phyloP scores from a whole-genome alignment of 768 basidiomycete genomes.

The Rhizopogon rudus region DNA sequence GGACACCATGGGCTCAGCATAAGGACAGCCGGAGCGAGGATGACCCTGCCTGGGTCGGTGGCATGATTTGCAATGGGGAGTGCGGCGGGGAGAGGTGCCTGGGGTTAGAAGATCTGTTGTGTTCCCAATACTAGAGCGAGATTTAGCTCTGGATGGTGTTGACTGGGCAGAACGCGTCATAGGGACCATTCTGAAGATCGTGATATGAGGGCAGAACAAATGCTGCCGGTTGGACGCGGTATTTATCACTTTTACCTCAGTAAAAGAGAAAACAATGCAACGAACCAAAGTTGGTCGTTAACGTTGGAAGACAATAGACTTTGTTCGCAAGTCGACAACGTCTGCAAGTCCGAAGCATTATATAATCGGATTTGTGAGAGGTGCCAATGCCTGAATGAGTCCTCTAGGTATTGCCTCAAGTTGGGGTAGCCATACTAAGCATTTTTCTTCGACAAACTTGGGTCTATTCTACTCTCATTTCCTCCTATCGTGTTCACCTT shows the following conservation, averaged over 20 bases:
- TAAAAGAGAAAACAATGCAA: background rate
- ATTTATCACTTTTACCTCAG: background rate
- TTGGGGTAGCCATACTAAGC: too few species aligned
- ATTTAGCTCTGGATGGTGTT: constrained; percentile 18
- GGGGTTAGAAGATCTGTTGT: constrained; percentile 15
- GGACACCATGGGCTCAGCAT: constrained; percentile 26
- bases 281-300: background rate
- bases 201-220: too few species aligned
- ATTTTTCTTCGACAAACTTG: too few species aligned
- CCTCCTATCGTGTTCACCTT: too few species aligned
- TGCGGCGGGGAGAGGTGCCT: constrained; percentile 41
- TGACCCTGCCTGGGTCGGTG: constrained; percentile 51
- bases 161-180: constrained; percentile 25
- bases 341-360: too few species aligned
- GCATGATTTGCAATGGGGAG: constrained; percentile 52
- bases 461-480: too few species aligned
- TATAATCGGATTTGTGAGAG: too few species aligned
- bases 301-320: background rate
- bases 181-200: constrained; percentile 13
- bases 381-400: too few species aligned
- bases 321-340: background rate
- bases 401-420: too few species aligned
- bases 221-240: background rate
- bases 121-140: constrained; percentile 7
- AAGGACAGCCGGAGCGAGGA: constrained; percentile 60